Evolutionary conservation across 2,329 filamentous ascomycete species (phyloP).

Genomic region (Sclerotinia borealis): DNA sequence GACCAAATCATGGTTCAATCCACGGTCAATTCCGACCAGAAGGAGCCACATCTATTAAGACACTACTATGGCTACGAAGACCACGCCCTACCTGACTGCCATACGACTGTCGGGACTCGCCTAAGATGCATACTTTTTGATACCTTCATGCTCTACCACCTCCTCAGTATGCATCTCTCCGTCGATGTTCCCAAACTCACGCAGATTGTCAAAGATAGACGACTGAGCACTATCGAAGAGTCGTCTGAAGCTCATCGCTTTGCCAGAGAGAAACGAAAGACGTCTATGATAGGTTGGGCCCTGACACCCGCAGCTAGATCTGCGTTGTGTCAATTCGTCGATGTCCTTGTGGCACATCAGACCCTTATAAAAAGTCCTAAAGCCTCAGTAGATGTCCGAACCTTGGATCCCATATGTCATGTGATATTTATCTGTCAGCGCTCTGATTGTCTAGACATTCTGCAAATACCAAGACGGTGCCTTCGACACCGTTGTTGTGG

Average conservation of each 20-base stretch:
- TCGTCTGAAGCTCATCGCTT: neutral
- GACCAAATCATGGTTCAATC: slow-evolving; percentile 16
- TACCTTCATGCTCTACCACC: slow-evolving; percentile 34
- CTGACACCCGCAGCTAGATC: no score
- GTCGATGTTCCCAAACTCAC: slow-evolving; percentile 33
- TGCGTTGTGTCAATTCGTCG: no score
- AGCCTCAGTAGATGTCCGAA: no score
- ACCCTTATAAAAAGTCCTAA: no score
- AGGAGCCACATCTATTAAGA: slow-evolving; percentile 10
- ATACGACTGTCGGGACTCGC: slow-evolving; percentile 17
- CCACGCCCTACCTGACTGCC: slow-evolving; percentile 12
- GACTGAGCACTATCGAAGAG: no score
- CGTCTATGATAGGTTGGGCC: no score
- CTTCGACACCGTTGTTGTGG: slow-evolving; percentile 27
- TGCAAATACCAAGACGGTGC: slow-evolving; percentile 18
- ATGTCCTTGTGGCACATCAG: no score
- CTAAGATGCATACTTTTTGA: slow-evolving; percentile 32
- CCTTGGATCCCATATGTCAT: no score
- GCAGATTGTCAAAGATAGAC: slow-evolving; percentile 22
- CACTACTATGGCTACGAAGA: slow-evolving; percentile 25
- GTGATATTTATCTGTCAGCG: no score
- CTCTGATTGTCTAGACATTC: no score
- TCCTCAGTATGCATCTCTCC: slow-evolving; percentile 34
- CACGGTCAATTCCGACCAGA: slow-evolving; percentile 9
- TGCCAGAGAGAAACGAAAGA: slow-evolving; percentile 1